Conservation (phyloP, 1,284 basidiomycete genomes). For the Ceratobasidium theobromae region DNA sequence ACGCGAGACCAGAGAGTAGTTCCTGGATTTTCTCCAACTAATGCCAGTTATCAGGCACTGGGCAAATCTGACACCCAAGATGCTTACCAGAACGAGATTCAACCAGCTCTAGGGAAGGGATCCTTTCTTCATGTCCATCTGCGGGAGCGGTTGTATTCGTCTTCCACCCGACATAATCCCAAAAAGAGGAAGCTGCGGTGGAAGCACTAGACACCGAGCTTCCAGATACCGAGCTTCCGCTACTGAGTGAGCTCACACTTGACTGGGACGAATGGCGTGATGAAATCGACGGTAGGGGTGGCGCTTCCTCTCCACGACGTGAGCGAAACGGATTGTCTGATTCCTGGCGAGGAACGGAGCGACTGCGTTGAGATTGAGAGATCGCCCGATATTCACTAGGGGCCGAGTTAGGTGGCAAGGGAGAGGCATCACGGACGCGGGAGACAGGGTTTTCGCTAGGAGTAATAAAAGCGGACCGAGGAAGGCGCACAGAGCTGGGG, state of each 20-base stretch:
- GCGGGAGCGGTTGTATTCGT: neutral
- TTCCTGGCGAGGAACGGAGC: slow-evolving; percentile 15
- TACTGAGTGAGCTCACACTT: slow-evolving; percentile 11
- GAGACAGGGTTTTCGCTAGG: neutral
- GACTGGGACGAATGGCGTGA: slow-evolving; percentile 24
- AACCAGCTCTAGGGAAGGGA: neutral
- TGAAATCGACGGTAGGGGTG: slow-evolving; percentile 5
- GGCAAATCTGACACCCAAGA: neutral
- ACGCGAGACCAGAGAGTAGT: slow-evolving; percentile 54
- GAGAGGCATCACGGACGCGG: neutral
- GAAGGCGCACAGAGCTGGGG: slow-evolving; percentile 20
- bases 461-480: neutral
- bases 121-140: neutral
- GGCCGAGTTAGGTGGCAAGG: neutral
- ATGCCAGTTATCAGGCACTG: neutral
- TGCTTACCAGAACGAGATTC: neutral
- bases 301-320: neutral
- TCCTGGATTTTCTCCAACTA: neutral
- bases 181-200: slow-evolving; percentile 18
- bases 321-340: slow-evolving; percentile 10
- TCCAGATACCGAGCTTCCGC: slow-evolving; percentile 4
- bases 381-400: neutral
- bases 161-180: slow-evolving; percentile 27
- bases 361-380: slow-evolving; percentile 13
- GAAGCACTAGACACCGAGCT: slow-evolving; percentile 13